Evolutionary conservation across 73 alveolate species (phyloP).

Genomic region (Diophrys appendiculata): DNA sequence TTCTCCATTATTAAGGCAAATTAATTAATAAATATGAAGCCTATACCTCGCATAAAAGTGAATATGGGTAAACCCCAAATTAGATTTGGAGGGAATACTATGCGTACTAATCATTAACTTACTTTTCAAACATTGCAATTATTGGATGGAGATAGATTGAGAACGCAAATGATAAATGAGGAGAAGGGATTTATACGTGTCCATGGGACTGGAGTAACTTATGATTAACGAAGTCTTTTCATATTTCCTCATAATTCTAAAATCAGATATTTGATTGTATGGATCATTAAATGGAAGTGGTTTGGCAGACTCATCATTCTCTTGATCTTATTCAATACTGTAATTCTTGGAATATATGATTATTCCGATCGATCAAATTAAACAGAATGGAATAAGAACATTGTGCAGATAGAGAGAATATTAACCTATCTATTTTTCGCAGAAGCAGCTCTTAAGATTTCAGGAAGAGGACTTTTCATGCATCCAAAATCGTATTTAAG

Average conservation of each 20-base stretch:
- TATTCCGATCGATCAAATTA: not conserved
- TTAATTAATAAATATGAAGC: no score
- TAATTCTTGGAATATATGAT: constrained; percentile 11
- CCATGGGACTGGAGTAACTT: no score
- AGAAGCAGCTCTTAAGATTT: constrained; percentile 63
- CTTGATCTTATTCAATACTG: constrained; percentile 1
- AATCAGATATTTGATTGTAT: constrained; percentile 9
- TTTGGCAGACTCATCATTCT: constrained; percentile 7
- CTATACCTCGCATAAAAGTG: no score
- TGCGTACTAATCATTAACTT: no score
- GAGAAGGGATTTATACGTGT: no score
- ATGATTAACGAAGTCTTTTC: constrained; percentile 10
- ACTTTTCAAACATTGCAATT: no score
- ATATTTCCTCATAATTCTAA: not conserved
- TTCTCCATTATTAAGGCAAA: no score
- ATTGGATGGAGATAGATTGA: no score
- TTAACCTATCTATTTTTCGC: not conserved
- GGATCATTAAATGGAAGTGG: constrained; percentile 13
- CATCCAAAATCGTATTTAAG: constrained; percentile 61
- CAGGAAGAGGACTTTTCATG: constrained; percentile 71
- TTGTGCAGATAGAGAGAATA: not conserved
- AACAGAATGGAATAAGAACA: not conserved
- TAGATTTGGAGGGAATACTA: no score
- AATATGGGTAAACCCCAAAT: no score
- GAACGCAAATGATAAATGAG: no score